Conservation (phyloP, 2,329 filamentous ascomycete genomes). For the Blumeria graminis region DNA sequence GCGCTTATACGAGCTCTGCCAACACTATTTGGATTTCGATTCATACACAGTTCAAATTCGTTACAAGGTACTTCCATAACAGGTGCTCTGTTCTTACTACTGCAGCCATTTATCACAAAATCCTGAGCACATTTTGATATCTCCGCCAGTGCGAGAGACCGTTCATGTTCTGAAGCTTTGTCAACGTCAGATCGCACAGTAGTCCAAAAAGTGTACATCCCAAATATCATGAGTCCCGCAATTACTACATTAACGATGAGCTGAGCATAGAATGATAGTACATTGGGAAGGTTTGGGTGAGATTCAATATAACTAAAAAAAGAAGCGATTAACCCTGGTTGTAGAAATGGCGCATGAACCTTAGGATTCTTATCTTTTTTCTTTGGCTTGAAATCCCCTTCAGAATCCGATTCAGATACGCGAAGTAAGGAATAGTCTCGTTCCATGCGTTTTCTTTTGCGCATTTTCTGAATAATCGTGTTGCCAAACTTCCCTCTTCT, state of each 20-base stretch:
- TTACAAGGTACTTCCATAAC: slow-evolving; percentile 51
- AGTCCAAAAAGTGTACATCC: slow-evolving; percentile 12
- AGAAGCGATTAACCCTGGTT: slow-evolving; percentile 19
- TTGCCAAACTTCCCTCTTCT: slow-evolving; percentile 24
- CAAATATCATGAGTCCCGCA: slow-evolving; percentile 20
- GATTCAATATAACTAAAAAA: slow-evolving; percentile 37
- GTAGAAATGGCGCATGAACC: slow-evolving; percentile 2
- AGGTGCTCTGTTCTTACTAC: slow-evolving; percentile 38
- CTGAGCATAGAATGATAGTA: slow-evolving; percentile 42
- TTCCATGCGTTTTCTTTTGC: slow-evolving; percentile 21
- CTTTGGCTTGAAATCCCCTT: slow-evolving; percentile 14
- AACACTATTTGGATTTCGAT: slow-evolving; percentile 52
- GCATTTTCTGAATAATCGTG: slow-evolving; percentile 24
- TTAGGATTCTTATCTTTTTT: slow-evolving; percentile 16
- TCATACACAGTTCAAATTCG: slow-evolving; percentile 74
- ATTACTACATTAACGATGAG: slow-evolving; percentile 26
- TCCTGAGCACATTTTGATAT: slow-evolving; percentile 61
- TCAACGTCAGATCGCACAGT: slow-evolving; percentile 15
- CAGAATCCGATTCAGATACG: slow-evolving; percentile 14
- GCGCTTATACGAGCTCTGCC: slow-evolving; percentile 62
- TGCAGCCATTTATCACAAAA: slow-evolving; percentile 56
- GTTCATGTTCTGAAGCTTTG: slow-evolving; percentile 28
- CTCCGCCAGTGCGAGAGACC: slow-evolving; percentile 46
- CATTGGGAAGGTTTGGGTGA: slow-evolving; percentile 39
- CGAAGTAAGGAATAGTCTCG: slow-evolving; percentile 18